Percentiles rank a stretch among this genome's conserved stretches.
Evolutionary conservation across 2,329 filamentous ascomycete species (phyloP).

Genomic region (Neofusicoccum laricinum): DNA sequence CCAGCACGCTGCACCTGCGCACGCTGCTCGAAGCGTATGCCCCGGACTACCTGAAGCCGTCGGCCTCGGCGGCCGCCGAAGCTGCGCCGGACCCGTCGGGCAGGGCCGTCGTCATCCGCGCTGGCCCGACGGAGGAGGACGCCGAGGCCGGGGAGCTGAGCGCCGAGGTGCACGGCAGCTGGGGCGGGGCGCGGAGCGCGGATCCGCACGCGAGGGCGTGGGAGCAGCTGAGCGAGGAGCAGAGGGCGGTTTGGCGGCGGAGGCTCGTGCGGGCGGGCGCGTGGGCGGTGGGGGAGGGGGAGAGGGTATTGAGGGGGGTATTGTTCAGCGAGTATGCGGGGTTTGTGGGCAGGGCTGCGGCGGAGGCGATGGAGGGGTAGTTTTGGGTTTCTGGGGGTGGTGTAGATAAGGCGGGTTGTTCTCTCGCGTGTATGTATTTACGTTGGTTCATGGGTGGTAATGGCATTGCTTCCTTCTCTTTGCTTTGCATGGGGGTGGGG

Average conservation of each 20-base stretch:
- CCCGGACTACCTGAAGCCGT: neutral
- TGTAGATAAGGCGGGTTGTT: too few relatives aligned
- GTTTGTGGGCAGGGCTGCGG: slow-evolving; percentile 43
- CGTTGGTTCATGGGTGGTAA: too few relatives aligned
- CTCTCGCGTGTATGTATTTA: too few relatives aligned
- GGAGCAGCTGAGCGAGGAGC: slow-evolving; percentile 64
- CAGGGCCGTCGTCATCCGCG: slow-evolving; percentile 42
- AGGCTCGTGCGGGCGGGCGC: slow-evolving; percentile 68
- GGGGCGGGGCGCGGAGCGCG: slow-evolving; percentile 33
- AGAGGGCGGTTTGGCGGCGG: slow-evolving; percentile 67
- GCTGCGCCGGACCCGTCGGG: neutral
- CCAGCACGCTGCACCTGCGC: neutral
- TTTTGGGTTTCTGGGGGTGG: too few relatives aligned
- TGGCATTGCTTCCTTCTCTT: too few relatives aligned
- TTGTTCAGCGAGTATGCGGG: slow-evolving; percentile 72
- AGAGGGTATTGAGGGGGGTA: slow-evolving; percentile 71
- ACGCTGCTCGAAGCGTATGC: neutral
- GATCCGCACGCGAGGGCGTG: slow-evolving; percentile 58
- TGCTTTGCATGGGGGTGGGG: too few relatives aligned
- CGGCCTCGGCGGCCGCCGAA: neutral
- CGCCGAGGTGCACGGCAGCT: slow-evolving; percentile 38
- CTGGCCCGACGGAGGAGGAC: slow-evolving; percentile 25
- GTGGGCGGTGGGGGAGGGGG: slow-evolving; percentile 77
- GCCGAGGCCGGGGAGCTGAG: slow-evolving; percentile 34
- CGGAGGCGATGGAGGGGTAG: neutral